Conservation (phyloP, 345 rosid species). For the Linum trigynum region DNA sequence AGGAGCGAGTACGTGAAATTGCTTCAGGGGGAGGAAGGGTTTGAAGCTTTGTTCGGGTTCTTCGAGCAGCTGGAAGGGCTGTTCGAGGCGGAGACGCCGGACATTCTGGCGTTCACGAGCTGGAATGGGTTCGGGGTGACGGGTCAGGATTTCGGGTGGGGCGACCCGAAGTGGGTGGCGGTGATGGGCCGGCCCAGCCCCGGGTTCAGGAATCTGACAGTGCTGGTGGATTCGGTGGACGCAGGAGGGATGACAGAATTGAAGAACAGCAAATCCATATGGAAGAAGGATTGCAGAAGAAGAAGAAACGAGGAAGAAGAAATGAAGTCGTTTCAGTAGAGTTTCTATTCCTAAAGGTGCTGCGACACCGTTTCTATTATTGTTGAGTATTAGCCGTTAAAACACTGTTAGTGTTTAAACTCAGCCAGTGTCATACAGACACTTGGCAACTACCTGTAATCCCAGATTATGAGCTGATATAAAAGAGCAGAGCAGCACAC, state of each 20-base stretch:
- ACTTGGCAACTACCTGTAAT: too few species aligned
- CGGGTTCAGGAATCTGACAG: background rate
- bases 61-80: slow-evolving; percentile 9
- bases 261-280: too few species aligned
- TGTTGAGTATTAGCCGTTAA: too few species aligned
- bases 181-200: slow-evolving; percentile 1
- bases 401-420: too few species aligned
- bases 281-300: too few species aligned
- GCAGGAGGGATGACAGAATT: background rate
- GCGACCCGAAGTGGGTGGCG: slow-evolving; percentile 3
- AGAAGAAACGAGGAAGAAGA: too few species aligned
- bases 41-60: background rate
- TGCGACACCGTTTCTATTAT: too few species aligned
- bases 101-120: slow-evolving; percentile 5
- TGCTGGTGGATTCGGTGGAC: background rate
- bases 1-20: background rate
- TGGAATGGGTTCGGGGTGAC: background rate
- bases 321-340: too few species aligned
- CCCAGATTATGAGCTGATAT: too few species aligned
- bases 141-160: slow-evolving; percentile 11
- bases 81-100: background rate
- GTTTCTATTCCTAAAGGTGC: too few species aligned
- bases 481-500: too few species aligned
- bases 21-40: slow-evolving; percentile 2
- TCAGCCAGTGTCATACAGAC: too few species aligned